These are phyloP conservation scores for Leccinum griseonigrum DNA, from an alignment of 1,284 basidiomycete species.

Conservation along the genomic window DNA sequence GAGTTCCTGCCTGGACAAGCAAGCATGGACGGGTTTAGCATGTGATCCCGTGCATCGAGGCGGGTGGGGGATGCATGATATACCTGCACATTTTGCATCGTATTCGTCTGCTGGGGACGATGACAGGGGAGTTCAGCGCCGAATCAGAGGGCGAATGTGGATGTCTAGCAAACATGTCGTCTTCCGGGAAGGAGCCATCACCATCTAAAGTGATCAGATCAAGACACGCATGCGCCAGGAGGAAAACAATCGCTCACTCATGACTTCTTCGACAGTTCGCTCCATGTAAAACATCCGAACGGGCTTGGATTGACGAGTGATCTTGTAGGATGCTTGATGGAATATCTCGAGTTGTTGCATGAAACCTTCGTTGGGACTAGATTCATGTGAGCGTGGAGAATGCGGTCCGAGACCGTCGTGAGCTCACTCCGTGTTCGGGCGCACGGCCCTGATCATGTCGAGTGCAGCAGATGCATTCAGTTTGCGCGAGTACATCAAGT, in stretches of 20 bases:
- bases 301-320: constrained; percentile 65
- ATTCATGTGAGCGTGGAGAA: constrained; percentile 8
- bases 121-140: constrained; percentile 53
- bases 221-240: not conserved
- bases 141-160: constrained; percentile 67
- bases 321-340: constrained; percentile 65
- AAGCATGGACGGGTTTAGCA: constrained; percentile 1
- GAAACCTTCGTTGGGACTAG: constrained; percentile 79
- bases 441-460: constrained; percentile 58
- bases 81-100: constrained; percentile 91
- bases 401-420: not conserved
- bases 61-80: constrained; percentile 10
- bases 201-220: constrained; percentile 50
- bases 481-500: constrained; percentile 73
- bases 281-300: constrained; percentile 83
- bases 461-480: constrained; percentile 69
- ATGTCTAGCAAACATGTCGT: constrained; percentile 72
- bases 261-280: constrained; percentile 66
- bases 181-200: constrained; percentile 60
- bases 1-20: constrained; percentile 63
- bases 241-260: constrained; percentile 53
- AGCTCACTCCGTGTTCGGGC: constrained; percentile 69
- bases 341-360: constrained; percentile 77
- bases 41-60: not conserved
- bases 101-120: constrained; percentile 59